A percentile compares a stretch with the other conserved stretches of the same genome.
phyloP scores from a whole-genome alignment of 495 filamentous ascomycete genomes.

The Hyaloscypha finlandica region DNA sequence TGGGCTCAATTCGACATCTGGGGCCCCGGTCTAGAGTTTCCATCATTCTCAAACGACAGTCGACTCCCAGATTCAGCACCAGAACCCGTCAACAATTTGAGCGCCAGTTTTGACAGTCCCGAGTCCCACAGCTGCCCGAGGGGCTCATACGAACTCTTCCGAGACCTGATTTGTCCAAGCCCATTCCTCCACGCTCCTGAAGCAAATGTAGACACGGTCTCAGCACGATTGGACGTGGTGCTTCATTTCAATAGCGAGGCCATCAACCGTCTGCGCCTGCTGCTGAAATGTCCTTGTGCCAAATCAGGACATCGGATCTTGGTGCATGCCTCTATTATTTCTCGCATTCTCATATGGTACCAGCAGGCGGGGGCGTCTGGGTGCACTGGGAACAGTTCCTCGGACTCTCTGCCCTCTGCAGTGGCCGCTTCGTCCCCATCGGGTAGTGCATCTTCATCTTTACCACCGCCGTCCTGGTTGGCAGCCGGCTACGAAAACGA shows the following conservation, averaged over 20 bases:
- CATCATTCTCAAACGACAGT: slow-evolving; percentile 1
- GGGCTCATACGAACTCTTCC: slow-evolving; percentile 37
- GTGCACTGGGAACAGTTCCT: slow-evolving; percentile 20
- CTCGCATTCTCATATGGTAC: slow-evolving; percentile 38
- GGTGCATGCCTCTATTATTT: slow-evolving; percentile 40
- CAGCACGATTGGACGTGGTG: slow-evolving; percentile 35
- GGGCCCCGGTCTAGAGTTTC: slow-evolving; percentile 17
- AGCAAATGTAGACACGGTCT: slow-evolving; percentile 22
- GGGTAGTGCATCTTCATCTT: slow-evolving; percentile 4
- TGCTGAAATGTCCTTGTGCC: slow-evolving; percentile 37
- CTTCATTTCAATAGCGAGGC: slow-evolving; percentile 37
- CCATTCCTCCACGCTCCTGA: slow-evolving; percentile 30
- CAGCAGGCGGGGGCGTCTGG: slow-evolving; percentile 37
- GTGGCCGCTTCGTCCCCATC: slow-evolving; percentile 17
- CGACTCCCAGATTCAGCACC: slow-evolving; percentile 4
- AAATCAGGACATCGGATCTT: slow-evolving; percentile 32
- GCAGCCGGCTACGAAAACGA: slow-evolving; percentile 9
- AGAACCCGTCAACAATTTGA: slow-evolving; percentile 27
- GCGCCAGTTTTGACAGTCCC: slow-evolving; percentile 33
- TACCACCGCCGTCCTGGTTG: slow-evolving; percentile 18
- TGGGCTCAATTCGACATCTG: slow-evolving; percentile 24
- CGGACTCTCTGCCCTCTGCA: slow-evolving; percentile 15
- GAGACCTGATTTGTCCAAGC: slow-evolving; percentile 27
- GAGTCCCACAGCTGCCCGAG: slow-evolving; percentile 39
- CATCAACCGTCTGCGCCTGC: slow-evolving; percentile 32